Evolutionary conservation across 2,329 filamentous ascomycete genomes (phyloP).

Genomic region (Pseudogymnoascus sp.): DNA sequence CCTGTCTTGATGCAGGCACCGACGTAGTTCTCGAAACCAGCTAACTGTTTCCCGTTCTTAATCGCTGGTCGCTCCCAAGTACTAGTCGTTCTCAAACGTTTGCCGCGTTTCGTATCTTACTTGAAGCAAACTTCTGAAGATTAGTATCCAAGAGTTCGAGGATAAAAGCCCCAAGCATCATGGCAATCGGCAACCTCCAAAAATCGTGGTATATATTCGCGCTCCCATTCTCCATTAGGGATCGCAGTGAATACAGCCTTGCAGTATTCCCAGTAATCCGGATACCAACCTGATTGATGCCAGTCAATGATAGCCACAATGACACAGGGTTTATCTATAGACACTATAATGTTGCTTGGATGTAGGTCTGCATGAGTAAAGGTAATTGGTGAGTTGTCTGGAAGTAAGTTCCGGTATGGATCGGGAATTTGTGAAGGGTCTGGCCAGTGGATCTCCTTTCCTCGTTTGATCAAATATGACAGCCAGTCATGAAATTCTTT

Average conservation of each 20-base stretch:
- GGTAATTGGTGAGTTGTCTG: constrained; percentile 25
- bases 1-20: too few species aligned
- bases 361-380: constrained; percentile 32
- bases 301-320: constrained; percentile 30
- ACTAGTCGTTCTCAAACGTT: too few species aligned
- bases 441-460: constrained; percentile 13
- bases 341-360: constrained; percentile 29
- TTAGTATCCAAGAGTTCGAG: background rate
- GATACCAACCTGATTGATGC: constrained; percentile 31
- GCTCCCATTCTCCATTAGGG: background rate
- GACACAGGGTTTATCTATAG: constrained; percentile 18
- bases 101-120: too few species aligned
- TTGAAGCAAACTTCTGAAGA: too few species aligned
- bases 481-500: constrained; percentile 26
- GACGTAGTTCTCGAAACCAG: too few species aligned
- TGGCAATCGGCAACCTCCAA: background rate
- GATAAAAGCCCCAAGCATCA: background rate
- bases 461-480: constrained; percentile 19
- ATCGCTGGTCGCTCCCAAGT: too few species aligned
- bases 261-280: constrained; percentile 31
- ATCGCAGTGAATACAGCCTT: background rate
- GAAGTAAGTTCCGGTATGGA: constrained; percentile 21
- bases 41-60: too few species aligned
- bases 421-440: constrained; percentile 22
- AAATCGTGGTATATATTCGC: background rate